Conservation (phyloP, 2,329 filamentous ascomycete species). For the Drechslerella coelobrocha region DNA sequence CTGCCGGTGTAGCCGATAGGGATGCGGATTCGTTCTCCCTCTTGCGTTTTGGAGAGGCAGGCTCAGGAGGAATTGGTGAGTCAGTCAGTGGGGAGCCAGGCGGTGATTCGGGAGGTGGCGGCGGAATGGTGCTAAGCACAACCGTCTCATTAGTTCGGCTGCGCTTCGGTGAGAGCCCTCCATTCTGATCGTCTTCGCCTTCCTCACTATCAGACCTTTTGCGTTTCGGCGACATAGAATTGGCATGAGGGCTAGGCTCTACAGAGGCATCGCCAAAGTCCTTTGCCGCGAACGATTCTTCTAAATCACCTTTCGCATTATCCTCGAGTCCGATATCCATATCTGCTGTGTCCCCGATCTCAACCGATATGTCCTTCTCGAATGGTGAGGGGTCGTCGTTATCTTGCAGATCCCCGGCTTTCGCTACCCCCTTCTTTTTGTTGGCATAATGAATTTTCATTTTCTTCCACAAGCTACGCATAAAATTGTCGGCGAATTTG, state of each 20-base stretch:
- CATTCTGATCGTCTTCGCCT: slow-evolving; percentile 7
- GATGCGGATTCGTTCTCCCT: slow-evolving; percentile 9
- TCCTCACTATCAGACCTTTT: slow-evolving; percentile 35
- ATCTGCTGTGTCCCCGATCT: slow-evolving; percentile 8
- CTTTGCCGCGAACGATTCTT: background rate
- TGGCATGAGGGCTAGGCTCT: slow-evolving; percentile 31
- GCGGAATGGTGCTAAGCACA: slow-evolving; percentile 34
- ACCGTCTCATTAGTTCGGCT: slow-evolving; percentile 46
- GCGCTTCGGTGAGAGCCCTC: slow-evolving; percentile 35
- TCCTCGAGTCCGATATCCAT: slow-evolving; percentile 6
- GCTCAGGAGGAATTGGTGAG: slow-evolving; percentile 17
- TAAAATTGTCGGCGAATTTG: slow-evolving; percentile 35
- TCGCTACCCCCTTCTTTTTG: slow-evolving; percentile 29
- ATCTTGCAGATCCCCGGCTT: slow-evolving; percentile 4
- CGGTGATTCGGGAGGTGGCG: slow-evolving; percentile 25
- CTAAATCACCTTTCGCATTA: slow-evolving; percentile 2
- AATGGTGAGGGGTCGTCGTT: slow-evolving; percentile 6
- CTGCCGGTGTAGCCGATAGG: slow-evolving; percentile 9
- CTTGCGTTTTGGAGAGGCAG: slow-evolving; percentile 27
- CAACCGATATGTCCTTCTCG: slow-evolving; percentile 5
- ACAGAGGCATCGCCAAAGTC: slow-evolving; percentile 19
- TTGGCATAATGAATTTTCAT: slow-evolving; percentile 41
- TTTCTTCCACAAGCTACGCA: slow-evolving; percentile 46
- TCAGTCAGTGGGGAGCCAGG: slow-evolving; percentile 10
- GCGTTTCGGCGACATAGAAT: slow-evolving; percentile 30